Evolutionary conservation across 352 stramenopile genomes (phyloP), one percentile per base, ranked within the genome.

Genomic region (Achlya hypogyna): DNA sequence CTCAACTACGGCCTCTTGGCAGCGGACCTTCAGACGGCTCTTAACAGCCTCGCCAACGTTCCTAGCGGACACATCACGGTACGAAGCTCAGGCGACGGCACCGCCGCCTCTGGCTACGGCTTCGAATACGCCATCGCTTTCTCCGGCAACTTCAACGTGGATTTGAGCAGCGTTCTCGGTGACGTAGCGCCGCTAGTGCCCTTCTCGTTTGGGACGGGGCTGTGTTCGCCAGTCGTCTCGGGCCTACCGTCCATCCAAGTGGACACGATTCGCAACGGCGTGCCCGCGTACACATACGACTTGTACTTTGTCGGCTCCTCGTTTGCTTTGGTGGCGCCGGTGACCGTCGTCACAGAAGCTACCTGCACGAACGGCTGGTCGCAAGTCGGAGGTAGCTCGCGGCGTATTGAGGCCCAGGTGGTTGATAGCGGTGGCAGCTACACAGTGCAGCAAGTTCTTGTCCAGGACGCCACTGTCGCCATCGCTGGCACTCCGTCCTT

Each of bases 61-160:
- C 69, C 45, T 3, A 34, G 45, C 0, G 62, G 51, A 8, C 80
- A 93, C 47, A 73, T 93, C 18, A 78, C 79, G 31, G 83, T 92
- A 0, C 89, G 82, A 5, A 78, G 83, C 0, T 65, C 80, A 1
- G 85, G 85, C 0, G 83, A 92, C 40, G 85, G 83, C 0, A 71
- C 77, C 12, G 77, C 85, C 0, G 62, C 62, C 4, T 92, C 79
- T 81, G 85, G 85, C 9, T 93, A 86, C 63, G 85, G 85, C 0
- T 93, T 86, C 59, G 79, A 92, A 64, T 93, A 91, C 62, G 67
- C 80, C 8, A 78, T 93, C 53, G 60, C 77, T 28, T 93, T 90
- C 47, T 65, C 59, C 38, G 85, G 85, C 1, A 78, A 82, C 0
- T 65, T 91, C 12, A 66, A 62, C 10, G 82, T 84, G 22, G 81